Base-by-base conservation (phyloP, 164 flowering plant species). In the Aristolochia contorta region DNA sequence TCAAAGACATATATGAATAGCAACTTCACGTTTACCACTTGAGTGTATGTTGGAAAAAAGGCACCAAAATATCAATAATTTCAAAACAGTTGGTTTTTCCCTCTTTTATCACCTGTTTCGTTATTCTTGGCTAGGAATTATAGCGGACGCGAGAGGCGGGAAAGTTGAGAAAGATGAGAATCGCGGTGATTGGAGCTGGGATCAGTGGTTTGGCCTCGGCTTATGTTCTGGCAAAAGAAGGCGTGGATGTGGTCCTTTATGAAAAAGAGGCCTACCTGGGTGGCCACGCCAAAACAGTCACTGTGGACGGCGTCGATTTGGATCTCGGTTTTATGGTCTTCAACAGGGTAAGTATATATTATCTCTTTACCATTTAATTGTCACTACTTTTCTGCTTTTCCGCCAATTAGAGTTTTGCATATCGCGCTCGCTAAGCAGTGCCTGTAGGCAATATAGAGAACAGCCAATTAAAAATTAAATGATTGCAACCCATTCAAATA, bases 261-360 rank as follows among this genome's bases (percentile, higher is more conserved):
- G 98, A 91, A 79, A 89, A 85, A 74, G 92, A 89, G 27, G 81
- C 80, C 20, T 70, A 76, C 69, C 51, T 91, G 30, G 96, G 98
- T 14, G 98, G 95, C 61, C 98, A 91, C 74, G 90, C 96, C 37
- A 80, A 72, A 65, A 89, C 97, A 21, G 86, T 89, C 12, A 70
- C 67, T 14, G 63, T 84, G 46, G 83, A 87, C 52, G 96, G 82
- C 58, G 77, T 82, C 43, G 79, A 80, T 63, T 58, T 93, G 58
- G 97, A 93, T 77, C 85, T 93, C 14, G 96, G 97, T 5, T 93
- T 89, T 73, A 87, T 90, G 96, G 91, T 86, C 73, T 93, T 93
- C 82, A 90, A 93, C 69, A 81, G 89, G 8, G 98, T 93, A 82
- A 69, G 80, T 67, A 22, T 49, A n/a, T n/a, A n/a, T n/a, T n/a